These are phyloP conservation scores for Magnaporthiopsis rhizophila DNA, from an alignment of 2,329 filamentous ascomycete species.

Conservation along the genomic window DNA sequence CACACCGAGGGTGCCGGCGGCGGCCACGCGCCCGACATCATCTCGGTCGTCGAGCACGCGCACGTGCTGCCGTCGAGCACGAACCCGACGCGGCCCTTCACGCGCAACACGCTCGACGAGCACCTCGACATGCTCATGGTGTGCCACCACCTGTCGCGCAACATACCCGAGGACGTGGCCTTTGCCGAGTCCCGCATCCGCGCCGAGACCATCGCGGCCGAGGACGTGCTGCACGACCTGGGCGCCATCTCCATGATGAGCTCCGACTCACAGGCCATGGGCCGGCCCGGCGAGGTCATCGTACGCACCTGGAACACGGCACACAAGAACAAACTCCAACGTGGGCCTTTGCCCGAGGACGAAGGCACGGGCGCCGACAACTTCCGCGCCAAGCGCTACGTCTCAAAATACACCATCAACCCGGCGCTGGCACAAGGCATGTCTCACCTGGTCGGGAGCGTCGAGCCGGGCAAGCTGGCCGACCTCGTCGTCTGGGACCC, in stretches of 20 bases:
- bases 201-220: conserved; percentile 90
- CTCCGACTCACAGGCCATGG: conserved; percentile 94
- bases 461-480: conserved; percentile 84
- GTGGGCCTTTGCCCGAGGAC: conserved; percentile 70
- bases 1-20: conserved; percentile 94
- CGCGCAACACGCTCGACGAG: conserved; percentile 86
- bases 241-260: conserved; percentile 98
- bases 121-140: conserved; percentile 99
- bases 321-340: conserved; percentile 89
- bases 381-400: conserved; percentile 82
- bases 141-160: conserved; percentile 85
- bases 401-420: conserved; percentile 96
- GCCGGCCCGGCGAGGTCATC: conserved; percentile 88
- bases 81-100: conserved; percentile 87
- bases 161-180: conserved; percentile 92
- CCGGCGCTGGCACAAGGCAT: conserved; percentile 88
- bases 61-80: conserved; percentile 89
- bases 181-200: conserved; percentile 93
- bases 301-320: conserved; percentile 94
- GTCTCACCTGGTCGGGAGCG: conserved; percentile 73
- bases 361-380: conserved; percentile 76
- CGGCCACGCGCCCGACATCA: conserved; percentile 93
- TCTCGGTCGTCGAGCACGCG: conserved; percentile 78
- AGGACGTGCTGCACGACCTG: conserved; percentile 90
- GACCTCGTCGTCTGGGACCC: conserved; percentile 86